phyloP scores from a whole-genome alignment of 2,329 filamentous ascomycete species.

The Beauveria sp. region DNA sequence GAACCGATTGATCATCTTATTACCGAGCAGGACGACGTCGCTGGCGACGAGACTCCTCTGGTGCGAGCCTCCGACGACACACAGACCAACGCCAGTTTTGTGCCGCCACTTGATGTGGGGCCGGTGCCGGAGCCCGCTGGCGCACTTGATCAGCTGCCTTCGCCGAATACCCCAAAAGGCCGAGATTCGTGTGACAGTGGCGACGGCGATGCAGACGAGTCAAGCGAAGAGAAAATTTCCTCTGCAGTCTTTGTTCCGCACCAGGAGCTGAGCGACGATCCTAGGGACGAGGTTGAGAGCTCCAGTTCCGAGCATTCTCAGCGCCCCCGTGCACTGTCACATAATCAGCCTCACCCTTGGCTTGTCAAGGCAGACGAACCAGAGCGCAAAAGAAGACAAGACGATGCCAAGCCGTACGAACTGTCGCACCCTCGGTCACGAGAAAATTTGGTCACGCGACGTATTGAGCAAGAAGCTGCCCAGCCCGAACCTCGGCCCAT shows the following conservation, averaged over 20 bases:
- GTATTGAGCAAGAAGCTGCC: constrained; percentile 10
- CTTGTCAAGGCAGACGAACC: constrained; percentile 50
- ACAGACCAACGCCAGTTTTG: background rate
- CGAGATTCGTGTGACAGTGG: constrained; percentile 30
- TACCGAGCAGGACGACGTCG: background rate
- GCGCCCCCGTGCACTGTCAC: constrained; percentile 37
- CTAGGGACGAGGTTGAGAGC: constrained; percentile 23
- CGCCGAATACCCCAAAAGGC: constrained; percentile 31
- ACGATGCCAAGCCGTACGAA: constrained; percentile 16
- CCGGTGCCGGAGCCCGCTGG: background rate
- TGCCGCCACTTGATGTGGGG: constrained; percentile 10
- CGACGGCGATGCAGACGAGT: constrained; percentile 46
- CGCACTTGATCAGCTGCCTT: constrained; percentile 17
- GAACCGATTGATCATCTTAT: constrained; percentile 1
- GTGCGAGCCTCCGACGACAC: constrained; percentile 13
- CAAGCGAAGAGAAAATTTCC: constrained; percentile 79
- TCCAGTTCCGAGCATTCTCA: constrained; percentile 35
- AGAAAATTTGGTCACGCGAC: constrained; percentile 3
- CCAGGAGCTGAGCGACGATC: constrained; percentile 42
- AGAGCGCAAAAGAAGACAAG: constrained; percentile 26
- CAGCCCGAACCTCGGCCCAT: constrained; percentile 29
- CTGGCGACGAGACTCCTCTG: constrained; percentile 8
- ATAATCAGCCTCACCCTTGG: constrained; percentile 40
- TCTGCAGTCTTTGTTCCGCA: constrained; percentile 78
- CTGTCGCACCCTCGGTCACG: constrained; percentile 8